Conservation (phyloP, 805 yeast species). For the Zygosaccharomyces rouxii region DNA sequence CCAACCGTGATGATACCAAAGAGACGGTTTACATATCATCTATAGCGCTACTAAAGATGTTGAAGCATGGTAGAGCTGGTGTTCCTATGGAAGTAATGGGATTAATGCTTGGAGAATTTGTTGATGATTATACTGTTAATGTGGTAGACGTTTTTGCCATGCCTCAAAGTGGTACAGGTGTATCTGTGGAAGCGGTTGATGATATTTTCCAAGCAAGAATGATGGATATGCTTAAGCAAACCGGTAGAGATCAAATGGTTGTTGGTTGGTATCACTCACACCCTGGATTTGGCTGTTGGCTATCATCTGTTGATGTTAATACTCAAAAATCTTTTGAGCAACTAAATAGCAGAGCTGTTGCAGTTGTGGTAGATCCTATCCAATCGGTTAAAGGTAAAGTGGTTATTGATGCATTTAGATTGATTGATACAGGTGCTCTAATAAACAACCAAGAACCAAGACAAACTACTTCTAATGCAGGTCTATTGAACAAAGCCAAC, state of each 20-base stretch:
- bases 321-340: constrained; percentile 98
- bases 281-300: constrained; percentile 99
- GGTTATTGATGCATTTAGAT: constrained; percentile 96
- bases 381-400: constrained; percentile 99
- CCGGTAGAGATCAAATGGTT: constrained; percentile 98
- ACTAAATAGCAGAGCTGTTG: constrained; percentile 91
- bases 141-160: constrained; percentile 98
- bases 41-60: constrained; percentile 90
- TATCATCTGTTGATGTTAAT: constrained; percentile 93
- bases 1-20: constrained; percentile 86
- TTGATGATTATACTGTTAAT: constrained; percentile 94
- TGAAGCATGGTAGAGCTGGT: constrained; percentile 94
- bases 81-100: constrained; percentile 94
- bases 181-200: constrained; percentile 97
- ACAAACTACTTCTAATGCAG: constrained; percentile 93
- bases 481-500: constrained; percentile 91
- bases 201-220: constrained; percentile 97
- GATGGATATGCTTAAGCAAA: constrained; percentile 99
- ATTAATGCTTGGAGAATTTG: constrained; percentile 95
- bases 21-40: constrained; percentile 97
- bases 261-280: constrained; percentile 99
- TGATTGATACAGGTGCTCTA: constrained; percentile 78
- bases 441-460: constrained; percentile 98
- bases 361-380: constrained; percentile 97
- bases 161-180: constrained; percentile 99